Evolutionary conservation across 495 filamentous ascomycete genomes (phyloP).

Genomic region (Trichocladium antarcticum): DNA sequence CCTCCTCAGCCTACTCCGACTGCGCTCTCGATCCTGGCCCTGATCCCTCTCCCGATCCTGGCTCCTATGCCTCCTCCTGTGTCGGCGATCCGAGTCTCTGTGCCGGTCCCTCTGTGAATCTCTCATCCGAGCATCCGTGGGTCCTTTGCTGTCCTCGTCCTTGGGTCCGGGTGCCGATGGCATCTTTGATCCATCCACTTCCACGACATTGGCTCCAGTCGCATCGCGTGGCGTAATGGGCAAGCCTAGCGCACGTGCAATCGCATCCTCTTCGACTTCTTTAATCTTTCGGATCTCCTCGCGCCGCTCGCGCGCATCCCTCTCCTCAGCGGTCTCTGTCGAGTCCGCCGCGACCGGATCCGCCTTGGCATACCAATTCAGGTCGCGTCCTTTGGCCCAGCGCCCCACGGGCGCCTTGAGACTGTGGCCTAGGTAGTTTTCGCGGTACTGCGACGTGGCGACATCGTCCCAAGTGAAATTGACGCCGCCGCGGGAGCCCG

Average conservation of each 20-base stretch:
- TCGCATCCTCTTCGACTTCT: conserved; percentile 85
- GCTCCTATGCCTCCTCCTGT: conserved; percentile 29
- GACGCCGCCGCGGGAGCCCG: conserved; percentile 84
- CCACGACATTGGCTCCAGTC: conserved; percentile 41
- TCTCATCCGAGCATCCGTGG: conserved; percentile 11
- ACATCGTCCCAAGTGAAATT: conserved; percentile 97
- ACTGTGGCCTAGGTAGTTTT: conserved; percentile 95
- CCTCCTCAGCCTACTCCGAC: background rate
- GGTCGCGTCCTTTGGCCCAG: conserved; percentile 84
- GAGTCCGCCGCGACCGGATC: conserved; percentile 39
- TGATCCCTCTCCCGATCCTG: conserved; percentile 14
- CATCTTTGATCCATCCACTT: conserved; percentile 23
- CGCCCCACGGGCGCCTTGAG: conserved; percentile 92
- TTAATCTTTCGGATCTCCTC: conserved; percentile 78
- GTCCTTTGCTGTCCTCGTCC: background rate
- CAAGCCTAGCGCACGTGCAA: conserved; percentile 69
- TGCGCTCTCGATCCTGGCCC: conserved; percentile 9
- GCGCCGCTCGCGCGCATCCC: conserved; percentile 50
- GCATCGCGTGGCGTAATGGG: conserved; percentile 46
- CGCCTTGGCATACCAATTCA: conserved; percentile 78
- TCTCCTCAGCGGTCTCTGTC: conserved; percentile 50
- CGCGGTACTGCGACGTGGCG: conserved; percentile 71
- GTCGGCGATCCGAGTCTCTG: conserved; percentile 26
- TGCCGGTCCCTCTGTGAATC: conserved; percentile 17
- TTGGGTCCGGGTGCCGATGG: conserved; percentile 4